phyloP scores from a whole-genome alignment of 208 protist species.

The Acanthamoeba castellanii region DNA sequence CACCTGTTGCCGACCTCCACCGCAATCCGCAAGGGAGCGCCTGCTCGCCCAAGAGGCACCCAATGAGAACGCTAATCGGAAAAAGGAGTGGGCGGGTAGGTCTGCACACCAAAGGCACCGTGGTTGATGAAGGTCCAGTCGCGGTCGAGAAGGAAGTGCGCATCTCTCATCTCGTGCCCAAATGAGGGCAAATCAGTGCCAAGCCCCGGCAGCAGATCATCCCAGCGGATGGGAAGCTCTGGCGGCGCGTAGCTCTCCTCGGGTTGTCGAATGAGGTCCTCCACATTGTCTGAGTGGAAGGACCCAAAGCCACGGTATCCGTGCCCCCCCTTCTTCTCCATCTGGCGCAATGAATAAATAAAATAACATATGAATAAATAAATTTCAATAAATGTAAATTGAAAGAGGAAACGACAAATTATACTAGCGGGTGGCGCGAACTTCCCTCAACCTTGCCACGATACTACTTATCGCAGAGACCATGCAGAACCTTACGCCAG shows the following conservation, averaged over 20 bases:
- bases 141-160: constrained; percentile 90
- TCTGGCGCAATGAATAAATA: too few relatives aligned
- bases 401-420: too few relatives aligned
- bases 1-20: constrained; percentile 91
- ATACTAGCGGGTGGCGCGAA: too few relatives aligned
- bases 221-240: background rate
- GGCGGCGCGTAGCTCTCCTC: constrained; percentile 88
- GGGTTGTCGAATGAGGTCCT: constrained; percentile 89
- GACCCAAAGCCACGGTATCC: constrained; percentile 93
- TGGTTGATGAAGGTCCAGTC: constrained; percentile 94
- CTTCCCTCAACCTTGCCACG: too few relatives aligned
- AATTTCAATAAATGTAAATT: too few relatives aligned
- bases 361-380: too few relatives aligned
- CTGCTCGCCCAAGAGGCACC: constrained; percentile 23
- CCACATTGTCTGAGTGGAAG: constrained; percentile 94
- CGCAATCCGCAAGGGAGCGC: constrained; percentile 89
- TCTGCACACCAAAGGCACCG: constrained; percentile 92
- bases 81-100: too few relatives aligned
- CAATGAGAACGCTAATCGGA: background rate
- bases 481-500: too few relatives aligned
- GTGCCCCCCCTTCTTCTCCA: background rate
- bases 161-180: constrained; percentile 81
- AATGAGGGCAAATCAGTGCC: constrained; percentile 61
- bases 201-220: constrained; percentile 56
- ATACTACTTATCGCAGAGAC: too few relatives aligned